Conservation (phyloP, 1,284 basidiomycete species). For the Hymenochaete sp. region DNA sequence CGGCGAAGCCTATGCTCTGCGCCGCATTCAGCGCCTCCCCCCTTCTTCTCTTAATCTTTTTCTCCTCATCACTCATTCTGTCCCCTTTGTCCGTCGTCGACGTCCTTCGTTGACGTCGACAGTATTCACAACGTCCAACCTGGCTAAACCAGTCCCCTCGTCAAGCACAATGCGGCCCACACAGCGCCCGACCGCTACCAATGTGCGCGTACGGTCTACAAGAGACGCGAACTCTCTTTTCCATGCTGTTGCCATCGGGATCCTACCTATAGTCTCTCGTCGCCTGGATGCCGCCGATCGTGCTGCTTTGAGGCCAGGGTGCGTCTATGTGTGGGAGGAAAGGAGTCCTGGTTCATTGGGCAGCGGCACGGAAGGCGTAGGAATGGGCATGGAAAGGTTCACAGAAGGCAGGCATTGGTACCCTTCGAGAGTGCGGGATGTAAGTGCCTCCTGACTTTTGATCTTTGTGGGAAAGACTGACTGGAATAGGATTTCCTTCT, state of each 20-base stretch:
- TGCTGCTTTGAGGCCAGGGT: constrained; percentile 31
- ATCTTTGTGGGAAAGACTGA: constrained; percentile 9
- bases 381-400: constrained; percentile 36
- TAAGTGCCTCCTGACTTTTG: constrained; percentile 21
- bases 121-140: constrained; percentile 15
- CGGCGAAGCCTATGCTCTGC: too few species aligned
- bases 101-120: not conserved
- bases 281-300: constrained; percentile 39
- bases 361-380: constrained; percentile 30
- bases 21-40: not conserved
- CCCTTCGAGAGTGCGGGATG: constrained; percentile 27
- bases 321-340: constrained; percentile 41
- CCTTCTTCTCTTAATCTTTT: not conserved
- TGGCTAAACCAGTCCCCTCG: too few species aligned
- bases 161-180: constrained; percentile 18
- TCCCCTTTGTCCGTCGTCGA: not conserved
- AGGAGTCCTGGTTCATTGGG: too few species aligned
- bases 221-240: constrained; percentile 31
- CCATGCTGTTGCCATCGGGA: constrained; percentile 27
- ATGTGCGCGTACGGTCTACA: constrained; percentile 26
- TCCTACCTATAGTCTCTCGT: constrained; percentile 32
- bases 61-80: not conserved
- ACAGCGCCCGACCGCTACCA: constrained; percentile 26
- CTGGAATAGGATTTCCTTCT: constrained; percentile 34
- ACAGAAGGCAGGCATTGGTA: constrained; percentile 33